Conservation (phyloP, 805 yeast genomes). For the Candida chilensis region DNA sequence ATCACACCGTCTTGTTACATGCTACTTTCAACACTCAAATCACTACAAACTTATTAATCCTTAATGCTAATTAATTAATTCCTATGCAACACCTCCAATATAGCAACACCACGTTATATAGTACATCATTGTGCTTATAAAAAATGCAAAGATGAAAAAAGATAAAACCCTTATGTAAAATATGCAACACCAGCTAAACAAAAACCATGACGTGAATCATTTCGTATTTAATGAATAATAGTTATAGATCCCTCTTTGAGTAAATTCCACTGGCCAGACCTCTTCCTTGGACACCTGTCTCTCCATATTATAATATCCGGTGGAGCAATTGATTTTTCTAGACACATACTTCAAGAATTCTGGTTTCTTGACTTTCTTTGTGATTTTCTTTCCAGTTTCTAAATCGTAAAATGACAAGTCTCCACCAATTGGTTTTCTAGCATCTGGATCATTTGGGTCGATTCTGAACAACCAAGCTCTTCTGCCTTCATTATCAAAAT, state of each 20-base stretch:
- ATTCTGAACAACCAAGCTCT: slow-evolving; percentile 77
- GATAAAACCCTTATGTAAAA: too few relatives aligned
- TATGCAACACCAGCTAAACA: too few relatives aligned
- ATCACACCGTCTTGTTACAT: too few relatives aligned
- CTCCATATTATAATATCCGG: slow-evolving; percentile 31
- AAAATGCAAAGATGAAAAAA: too few relatives aligned
- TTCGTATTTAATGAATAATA: slow-evolving; percentile 46
- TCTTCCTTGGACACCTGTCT: slow-evolving; percentile 21
- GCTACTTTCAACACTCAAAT: too few relatives aligned
- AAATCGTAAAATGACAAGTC: slow-evolving; percentile 51
- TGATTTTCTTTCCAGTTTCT: slow-evolving; percentile 53
- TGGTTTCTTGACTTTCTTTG: slow-evolving; percentile 34
- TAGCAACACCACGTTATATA: too few relatives aligned
- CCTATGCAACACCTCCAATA: too few relatives aligned
- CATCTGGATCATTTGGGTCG: slow-evolving; percentile 16
- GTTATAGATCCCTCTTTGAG: slow-evolving; percentile 46
- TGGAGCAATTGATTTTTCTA: slow-evolving; percentile 44
- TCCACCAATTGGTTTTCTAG: slow-evolving; percentile 8
- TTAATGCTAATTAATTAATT: too few relatives aligned
- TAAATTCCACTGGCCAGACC: slow-evolving; percentile 45
- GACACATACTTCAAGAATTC: slow-evolving; percentile 42
- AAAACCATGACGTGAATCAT: slow-evolving; percentile 4
- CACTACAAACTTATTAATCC: too few relatives aligned
- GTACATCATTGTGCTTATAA: too few relatives aligned
- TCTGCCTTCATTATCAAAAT: slow-evolving; percentile 55